Base-by-base conservation (phyloP, 768 basidiomycete species). In the Lepiota brunneoincarnata region DNA sequence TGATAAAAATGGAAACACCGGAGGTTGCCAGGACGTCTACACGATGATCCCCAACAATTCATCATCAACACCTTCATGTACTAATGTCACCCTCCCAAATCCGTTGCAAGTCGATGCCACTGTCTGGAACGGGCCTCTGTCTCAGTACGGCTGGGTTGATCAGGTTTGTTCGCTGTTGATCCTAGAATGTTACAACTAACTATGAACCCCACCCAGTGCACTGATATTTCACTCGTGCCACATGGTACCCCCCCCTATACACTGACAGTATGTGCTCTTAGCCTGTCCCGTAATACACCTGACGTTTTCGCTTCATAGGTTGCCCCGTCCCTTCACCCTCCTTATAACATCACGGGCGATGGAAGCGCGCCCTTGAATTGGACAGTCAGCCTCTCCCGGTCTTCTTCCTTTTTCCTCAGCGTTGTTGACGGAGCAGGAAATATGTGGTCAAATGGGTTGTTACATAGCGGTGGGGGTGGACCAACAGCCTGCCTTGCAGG, bases 201-300 rank as follows among this genome's bases (percentile, higher is more conserved):
- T 45, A 48, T 28, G 31, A 44, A 34, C 28, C 6, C n/a, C 11
- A 21, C n/a, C 43, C 55, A 84, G 81, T 86, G 84, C 61, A 78
- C 79, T 6, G 82, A 84, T 60, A 75, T 86, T 26, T 71, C 75
- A 14, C 59, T 85, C 38, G 70, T 68, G 2, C 77, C 82, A 2
- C 75, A 82, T 57, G 84, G 84, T 14, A 82, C 80, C 3, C 76
- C 81, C 0, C 84, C 84, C 10, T 86, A 77, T 59, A 82, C 71
- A 0, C 65, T 84, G 49, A 83, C 80, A 15, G 84, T 81, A 57
- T 58, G 78, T 62, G 4, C 12, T 26, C 17, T 36, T 18, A 14
- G 40, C n/a, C 37, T 58, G 28, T 38, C 21, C 20, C 2, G 26
- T 23, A n/a, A 24, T n/a, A 37, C 17, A 24, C 17, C 37, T 21